phyloP scores from a whole-genome alignment of 768 basidiomycete genomes.

The Kwoniella botswanensis region DNA sequence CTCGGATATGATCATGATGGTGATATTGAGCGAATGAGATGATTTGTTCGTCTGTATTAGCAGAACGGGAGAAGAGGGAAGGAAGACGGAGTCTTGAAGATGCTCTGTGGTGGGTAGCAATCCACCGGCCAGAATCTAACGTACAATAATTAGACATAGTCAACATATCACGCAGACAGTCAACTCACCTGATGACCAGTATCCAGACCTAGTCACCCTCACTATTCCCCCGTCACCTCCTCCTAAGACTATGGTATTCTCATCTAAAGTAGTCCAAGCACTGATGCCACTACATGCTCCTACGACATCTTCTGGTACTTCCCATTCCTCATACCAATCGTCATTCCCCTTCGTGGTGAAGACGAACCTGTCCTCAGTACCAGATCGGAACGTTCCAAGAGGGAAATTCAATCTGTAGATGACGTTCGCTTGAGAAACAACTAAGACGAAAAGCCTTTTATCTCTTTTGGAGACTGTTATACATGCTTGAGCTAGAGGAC shows the following conservation, averaged over 20 bases:
- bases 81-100: slow-evolving; percentile 41
- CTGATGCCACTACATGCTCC: slow-evolving; percentile 31
- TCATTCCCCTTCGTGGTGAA: slow-evolving; percentile 36
- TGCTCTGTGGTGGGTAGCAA: slow-evolving; percentile 39
- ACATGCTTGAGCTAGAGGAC: slow-evolving; percentile 33
- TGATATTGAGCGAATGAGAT: slow-evolving; percentile 39
- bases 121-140: slow-evolving; percentile 34
- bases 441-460: slow-evolving; percentile 36
- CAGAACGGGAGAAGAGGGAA: slow-evolving; percentile 43
- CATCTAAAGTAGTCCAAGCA: slow-evolving; percentile 40
- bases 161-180: not conserved
- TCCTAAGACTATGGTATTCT: slow-evolving; percentile 43
- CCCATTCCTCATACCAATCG: slow-evolving; percentile 49
- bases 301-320: slow-evolving; percentile 39
- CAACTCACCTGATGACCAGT: slow-evolving; percentile 31
- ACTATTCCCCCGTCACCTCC: slow-evolving; percentile 47
- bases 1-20: slow-evolving; percentile 14
- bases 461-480: slow-evolving; percentile 29
- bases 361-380: slow-evolving; percentile 23
- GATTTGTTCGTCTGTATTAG: slow-evolving; percentile 37
- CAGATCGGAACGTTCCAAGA: slow-evolving; percentile 23
- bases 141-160: not conserved
- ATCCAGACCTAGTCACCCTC: slow-evolving; percentile 25
- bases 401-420: slow-evolving; percentile 44
- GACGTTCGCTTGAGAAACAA: slow-evolving; percentile 38